Conservation (phyloP, 2,329 filamentous ascomycete genomes). For the Cadophora sp. region DNA sequence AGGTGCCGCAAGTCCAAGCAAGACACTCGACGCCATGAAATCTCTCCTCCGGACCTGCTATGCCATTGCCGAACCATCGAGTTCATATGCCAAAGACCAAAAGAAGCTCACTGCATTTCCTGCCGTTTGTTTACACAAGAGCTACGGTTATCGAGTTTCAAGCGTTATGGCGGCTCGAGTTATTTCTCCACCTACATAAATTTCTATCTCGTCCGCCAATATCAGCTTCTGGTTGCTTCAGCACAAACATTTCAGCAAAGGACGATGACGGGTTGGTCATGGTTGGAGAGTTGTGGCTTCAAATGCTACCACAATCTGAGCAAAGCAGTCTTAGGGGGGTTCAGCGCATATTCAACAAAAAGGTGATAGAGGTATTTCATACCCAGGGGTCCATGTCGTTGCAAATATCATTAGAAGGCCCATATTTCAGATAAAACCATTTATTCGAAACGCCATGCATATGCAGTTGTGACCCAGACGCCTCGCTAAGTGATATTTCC, state of each 20-base stretch:
- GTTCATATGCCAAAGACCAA: too few relatives aligned
- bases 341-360: conserved; percentile 1
- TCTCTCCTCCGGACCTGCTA: neutral
- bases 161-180: neutral
- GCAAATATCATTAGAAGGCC: conserved; percentile 4
- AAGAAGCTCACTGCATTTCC: too few relatives aligned
- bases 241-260: conserved; percentile 1
- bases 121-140: neutral
- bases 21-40: neutral
- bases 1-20: neutral
- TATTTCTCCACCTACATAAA: neutral
- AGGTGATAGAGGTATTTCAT: neutral
- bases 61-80: neutral
- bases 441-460: conserved; percentile 28
- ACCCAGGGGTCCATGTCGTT: neutral
- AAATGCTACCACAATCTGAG: neutral
- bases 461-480: conserved; percentile 35
- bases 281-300: neutral
- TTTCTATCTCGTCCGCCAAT: neutral
- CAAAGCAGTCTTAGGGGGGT: neutral
- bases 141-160: neutral
- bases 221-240: neutral
- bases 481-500: conserved; percentile 35
- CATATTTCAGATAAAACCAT: conserved; percentile 11
- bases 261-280: neutral